Evolutionary conservation across 257 asterid genomes (phyloP), one percentile per base, ranked within the genome.

Genomic region (Perilla frutescens): DNA sequence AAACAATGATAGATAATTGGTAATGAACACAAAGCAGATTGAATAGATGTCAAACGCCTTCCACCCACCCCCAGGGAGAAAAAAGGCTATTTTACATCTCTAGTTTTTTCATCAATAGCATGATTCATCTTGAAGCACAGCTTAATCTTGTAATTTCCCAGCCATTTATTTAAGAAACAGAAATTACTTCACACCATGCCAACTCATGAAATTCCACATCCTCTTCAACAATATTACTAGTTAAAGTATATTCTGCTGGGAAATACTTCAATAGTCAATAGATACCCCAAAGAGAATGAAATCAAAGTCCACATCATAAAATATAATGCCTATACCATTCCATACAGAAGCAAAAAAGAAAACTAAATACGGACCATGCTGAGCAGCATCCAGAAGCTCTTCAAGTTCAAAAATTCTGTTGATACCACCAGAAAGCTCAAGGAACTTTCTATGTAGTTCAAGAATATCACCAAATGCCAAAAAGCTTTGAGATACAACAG

Each of bases 401-500:
- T 92, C 97, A 81, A 95, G 91, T 87, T 92, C 99, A 74, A 85
- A 85, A 50, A 92, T 87, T 61, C 99, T 87, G 83, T 90, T 95
- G 83, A 95, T 72, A 69, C 98, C 96, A 74, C 99, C 99, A 73
- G 99, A 92, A 51, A 95, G 99, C 90, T 92, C 98, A 64, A 87
- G 74, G 84, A 92, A 95, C 74, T 95, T 95, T 68, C 92, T 84
- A 58, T 95, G 88, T 40, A 95, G 91, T 89, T 95, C 99, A 82
- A 95, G 98, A 78, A 95, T 92, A 87, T 95, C 99, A n/a, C 99
- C 99, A 79, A 95, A 95, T 60, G 99, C 98, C 83, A 92, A 81
- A 86, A 95, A 95, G 90, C 99, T 95, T 79, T 95, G 99, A 79
- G 99, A 95, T 50, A 95, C 99, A 68, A 95, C 98, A 77, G 99